Base-by-base conservation (phyloP, 805 yeast species). In the Cyberlindnera mississippiensis region DNA sequence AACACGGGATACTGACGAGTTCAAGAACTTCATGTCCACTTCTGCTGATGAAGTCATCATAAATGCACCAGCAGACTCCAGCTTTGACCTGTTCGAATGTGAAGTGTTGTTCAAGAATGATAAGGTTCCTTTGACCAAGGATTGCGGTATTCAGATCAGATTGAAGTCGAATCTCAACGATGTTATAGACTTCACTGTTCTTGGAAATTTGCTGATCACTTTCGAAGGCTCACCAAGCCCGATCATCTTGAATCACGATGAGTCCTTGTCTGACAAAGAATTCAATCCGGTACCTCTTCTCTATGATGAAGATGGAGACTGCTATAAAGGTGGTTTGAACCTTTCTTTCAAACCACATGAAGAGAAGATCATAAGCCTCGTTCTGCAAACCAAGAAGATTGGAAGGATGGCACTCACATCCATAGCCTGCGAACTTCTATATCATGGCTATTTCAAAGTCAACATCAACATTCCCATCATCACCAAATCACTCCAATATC, bases 121-220 rank as follows among this genome's bases (percentile, higher is more conserved):
- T 0, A 35, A 47, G 8, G 49, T 55, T 6, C 46, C 63, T 3
- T 18, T 56, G 20, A 47, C 57, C 1, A 40, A 50, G 9, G n/a
- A 35, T 1, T 29, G 46, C 27, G 28, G 42, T 1, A 45, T 69
- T 9, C 75, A 71, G 44, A 2, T 71, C 6, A 43, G 45, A 2
- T 32, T 71, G 16, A 46, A 44, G 6, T 62, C 63, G 3, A 49
- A 41, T n/a, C 47, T 55, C 22, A 63, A 62, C 45, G 39, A 39
- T 17, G 41, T 50, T 5, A 26, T 51, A 20, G 41, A 33, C 3
- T 17, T 15, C 2, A 28, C 40, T 14, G 27, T 7, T 3, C 15
- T 52, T 11, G 45, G 44, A 28, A 52, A 51, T 16, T 13, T 48
- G 3, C 19, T 40, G 0, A 17, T 47, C 9, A 33, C 40, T 1